Conservation (phyloP, 306 rosid genomes). For the Prunus dulcis region DNA sequence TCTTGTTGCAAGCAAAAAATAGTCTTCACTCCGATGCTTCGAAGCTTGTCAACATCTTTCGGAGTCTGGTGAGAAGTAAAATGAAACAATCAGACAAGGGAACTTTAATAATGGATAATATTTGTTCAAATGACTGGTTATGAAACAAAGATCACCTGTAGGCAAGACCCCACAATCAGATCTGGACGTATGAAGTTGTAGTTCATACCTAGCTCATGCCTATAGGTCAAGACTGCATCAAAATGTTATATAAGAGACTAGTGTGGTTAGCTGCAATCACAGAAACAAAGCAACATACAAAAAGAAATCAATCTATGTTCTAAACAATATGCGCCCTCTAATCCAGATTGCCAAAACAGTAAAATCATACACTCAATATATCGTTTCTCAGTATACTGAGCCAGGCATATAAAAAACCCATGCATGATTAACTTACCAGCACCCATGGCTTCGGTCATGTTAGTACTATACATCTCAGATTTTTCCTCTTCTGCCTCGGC, state of each 20-base stretch:
- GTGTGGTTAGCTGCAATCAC: conserved; percentile 3
- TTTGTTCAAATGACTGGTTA: not conserved
- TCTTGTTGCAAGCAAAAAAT: conserved; percentile 88
- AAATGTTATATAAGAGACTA: conserved; percentile 22
- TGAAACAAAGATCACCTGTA: conserved; percentile 61
- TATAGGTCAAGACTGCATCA: conserved; percentile 81
- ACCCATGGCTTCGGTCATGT: conserved; percentile 97
- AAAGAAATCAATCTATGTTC: not conserved
- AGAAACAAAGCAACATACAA: conserved; percentile 4
- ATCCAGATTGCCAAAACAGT: not conserved
- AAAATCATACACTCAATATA: not conserved
- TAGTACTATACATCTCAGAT: conserved; percentile 67
- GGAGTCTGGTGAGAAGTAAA: conserved; percentile 55
- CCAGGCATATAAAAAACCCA: not conserved
- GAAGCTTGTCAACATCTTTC: conserved; percentile 85
- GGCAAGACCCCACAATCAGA: conserved; percentile 93
- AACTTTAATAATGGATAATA: conserved; percentile 13
- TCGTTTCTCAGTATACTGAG: not conserved
- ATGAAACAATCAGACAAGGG: conserved; percentile 19
- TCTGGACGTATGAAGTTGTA: conserved; percentile 84
- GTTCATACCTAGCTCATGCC: conserved; percentile 93
- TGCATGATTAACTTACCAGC: conserved; percentile 64
- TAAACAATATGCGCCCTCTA: not conserved
- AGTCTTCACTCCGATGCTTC: conserved; percentile 83
- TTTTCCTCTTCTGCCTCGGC: conserved; percentile 52